phyloP scores from a whole-genome alignment of 2,329 filamentous ascomycete species.

The Penicillium sp. region DNA sequence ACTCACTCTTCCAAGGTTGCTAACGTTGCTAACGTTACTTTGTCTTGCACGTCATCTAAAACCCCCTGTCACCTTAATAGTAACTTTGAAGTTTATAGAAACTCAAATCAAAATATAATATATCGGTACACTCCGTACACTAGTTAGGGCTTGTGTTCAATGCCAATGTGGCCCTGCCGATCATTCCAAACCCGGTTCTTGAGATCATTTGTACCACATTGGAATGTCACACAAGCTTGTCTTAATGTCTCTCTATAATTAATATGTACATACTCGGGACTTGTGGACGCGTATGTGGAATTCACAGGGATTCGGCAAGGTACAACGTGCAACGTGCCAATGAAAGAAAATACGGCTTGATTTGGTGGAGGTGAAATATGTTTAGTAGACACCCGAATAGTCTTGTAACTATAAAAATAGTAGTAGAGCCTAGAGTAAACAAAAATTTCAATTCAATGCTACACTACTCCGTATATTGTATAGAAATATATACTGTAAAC shows the following conservation, averaged over 20 bases:
- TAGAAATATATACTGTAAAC: not conserved
- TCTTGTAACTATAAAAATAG: not conserved
- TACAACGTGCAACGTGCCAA: not conserved
- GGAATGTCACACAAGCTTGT: slow-evolving; percentile 10
- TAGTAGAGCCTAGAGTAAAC: not conserved
- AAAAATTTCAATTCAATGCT: not conserved
- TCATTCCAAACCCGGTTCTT: slow-evolving; percentile 2
- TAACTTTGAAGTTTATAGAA: not conserved
- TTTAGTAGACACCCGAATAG: not conserved
- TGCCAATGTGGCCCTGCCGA: slow-evolving; percentile 11
- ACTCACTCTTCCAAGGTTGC: not conserved
- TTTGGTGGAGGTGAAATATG: slow-evolving; percentile 1
- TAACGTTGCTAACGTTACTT: not conserved
- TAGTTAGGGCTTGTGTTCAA: not conserved
- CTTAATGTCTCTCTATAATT: not conserved
- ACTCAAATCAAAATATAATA: not conserved
- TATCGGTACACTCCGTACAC: not conserved
- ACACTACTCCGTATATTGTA: not conserved
- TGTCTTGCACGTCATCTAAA: slow-evolving; percentile 19
- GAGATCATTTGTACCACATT: not conserved
- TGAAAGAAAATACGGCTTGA: not conserved
- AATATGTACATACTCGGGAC: not conserved
- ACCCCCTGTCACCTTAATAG: slow-evolving; percentile 6
- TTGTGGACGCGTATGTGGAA: slow-evolving; percentile 2
- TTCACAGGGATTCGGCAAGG: not conserved